Percentiles rank a stretch among this genome's conserved stretches.
phyloP scores from a whole-genome alignment of 1,284 basidiomycete species.

The Pseudozyma flocculosa region DNA sequence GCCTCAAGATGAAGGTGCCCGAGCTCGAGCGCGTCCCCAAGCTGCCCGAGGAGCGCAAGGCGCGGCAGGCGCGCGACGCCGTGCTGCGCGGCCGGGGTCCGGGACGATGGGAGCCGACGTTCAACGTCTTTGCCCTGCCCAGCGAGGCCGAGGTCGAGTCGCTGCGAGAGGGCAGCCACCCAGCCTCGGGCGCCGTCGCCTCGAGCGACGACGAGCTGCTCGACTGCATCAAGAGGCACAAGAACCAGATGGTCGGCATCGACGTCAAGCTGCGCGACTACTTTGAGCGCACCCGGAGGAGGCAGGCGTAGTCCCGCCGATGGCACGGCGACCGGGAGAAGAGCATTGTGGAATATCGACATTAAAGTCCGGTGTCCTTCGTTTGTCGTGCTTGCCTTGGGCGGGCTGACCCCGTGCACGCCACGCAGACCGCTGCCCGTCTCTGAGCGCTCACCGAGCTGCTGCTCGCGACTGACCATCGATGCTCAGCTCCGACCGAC shows the following conservation, averaged over 20 bases:
- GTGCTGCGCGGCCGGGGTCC: slow-evolving; percentile 43
- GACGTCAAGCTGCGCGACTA: slow-evolving; percentile 44
- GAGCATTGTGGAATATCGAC: too few relatives aligned
- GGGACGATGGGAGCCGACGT: slow-evolving; percentile 43
- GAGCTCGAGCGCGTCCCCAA: slow-evolving; percentile 19
- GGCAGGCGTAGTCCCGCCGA: too few relatives aligned
- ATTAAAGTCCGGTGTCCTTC: too few relatives aligned
- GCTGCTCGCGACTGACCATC: too few relatives aligned
- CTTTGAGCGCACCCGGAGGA: slow-evolving; percentile 9
- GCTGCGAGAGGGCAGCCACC: slow-evolving; percentile 47
- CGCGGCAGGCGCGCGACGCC: slow-evolving; percentile 30
- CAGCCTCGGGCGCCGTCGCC: slow-evolving; percentile 39
- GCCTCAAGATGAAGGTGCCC: slow-evolving; percentile 37
- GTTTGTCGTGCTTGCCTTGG: too few relatives aligned
- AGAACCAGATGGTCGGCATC: slow-evolving; percentile 36
- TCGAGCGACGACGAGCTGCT: slow-evolving; percentile 35
- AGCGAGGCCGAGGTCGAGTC: slow-evolving; percentile 52
- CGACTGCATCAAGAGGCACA: slow-evolving; percentile 29
- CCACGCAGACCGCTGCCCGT: too few relatives aligned
- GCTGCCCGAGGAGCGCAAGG: slow-evolving; percentile 12
- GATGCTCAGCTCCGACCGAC: too few relatives aligned
- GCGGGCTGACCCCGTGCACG: too few relatives aligned
- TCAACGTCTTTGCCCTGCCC: slow-evolving; percentile 52
- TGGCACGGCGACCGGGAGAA: too few relatives aligned
- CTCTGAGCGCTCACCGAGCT: too few relatives aligned